A percentile compares a stretch with the other conserved stretches of the same genome.
Evolutionary conservation across 2,329 filamentous ascomycete genomes (phyloP).

Genomic region (Claviceps sp.): DNA sequence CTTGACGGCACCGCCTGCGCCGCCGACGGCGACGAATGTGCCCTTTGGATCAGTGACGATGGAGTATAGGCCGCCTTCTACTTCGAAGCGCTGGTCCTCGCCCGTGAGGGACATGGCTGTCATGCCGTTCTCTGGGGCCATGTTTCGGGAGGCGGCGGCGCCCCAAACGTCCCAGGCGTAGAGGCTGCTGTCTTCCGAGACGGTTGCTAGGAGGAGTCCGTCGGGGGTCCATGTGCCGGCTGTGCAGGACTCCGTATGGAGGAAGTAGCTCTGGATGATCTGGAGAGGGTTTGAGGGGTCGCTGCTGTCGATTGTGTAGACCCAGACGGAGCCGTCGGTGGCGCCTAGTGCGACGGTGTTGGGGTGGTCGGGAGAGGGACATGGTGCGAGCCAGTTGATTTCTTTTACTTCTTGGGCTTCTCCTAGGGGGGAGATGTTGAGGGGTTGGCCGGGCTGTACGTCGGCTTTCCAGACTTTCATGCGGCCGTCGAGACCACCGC

Average conservation of each 20-base stretch:
- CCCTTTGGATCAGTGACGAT: constrained; percentile 72
- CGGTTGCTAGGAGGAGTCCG: constrained; percentile 73
- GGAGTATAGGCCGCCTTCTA: constrained; percentile 84
- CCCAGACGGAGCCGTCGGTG: constrained; percentile 86
- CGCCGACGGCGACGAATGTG: constrained; percentile 71
- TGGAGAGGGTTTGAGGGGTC: constrained; percentile 50
- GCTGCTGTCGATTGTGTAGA: constrained; percentile 68
- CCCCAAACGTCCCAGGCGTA: constrained; percentile 92
- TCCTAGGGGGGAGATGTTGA: constrained; percentile 49
- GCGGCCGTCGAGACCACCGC: constrained; percentile 75
- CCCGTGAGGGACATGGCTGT: constrained; percentile 65
- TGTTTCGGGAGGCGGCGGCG: constrained; percentile 47
- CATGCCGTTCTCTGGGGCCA: constrained; percentile 39
- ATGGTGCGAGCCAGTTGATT: constrained; percentile 78
- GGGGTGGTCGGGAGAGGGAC: constrained; percentile 55
- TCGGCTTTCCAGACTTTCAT: constrained; percentile 54
- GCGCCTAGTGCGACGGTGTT: constrained; percentile 83
- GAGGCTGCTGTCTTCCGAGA: constrained; percentile 76
- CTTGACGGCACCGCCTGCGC: constrained; percentile 74
- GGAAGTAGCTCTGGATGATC: constrained; percentile 84
- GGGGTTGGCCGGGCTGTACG: constrained; percentile 23
- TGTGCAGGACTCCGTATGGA: constrained; percentile 75
- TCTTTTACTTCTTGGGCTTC: constrained; percentile 86
- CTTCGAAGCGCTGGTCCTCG: constrained; percentile 77
- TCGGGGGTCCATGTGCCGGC: constrained; percentile 86